A percentile compares a stretch with the other conserved stretches of the same genome.
phyloP scores from a whole-genome alignment of 2,329 filamentous ascomycete species.

The Trichoderma sp. region DNA sequence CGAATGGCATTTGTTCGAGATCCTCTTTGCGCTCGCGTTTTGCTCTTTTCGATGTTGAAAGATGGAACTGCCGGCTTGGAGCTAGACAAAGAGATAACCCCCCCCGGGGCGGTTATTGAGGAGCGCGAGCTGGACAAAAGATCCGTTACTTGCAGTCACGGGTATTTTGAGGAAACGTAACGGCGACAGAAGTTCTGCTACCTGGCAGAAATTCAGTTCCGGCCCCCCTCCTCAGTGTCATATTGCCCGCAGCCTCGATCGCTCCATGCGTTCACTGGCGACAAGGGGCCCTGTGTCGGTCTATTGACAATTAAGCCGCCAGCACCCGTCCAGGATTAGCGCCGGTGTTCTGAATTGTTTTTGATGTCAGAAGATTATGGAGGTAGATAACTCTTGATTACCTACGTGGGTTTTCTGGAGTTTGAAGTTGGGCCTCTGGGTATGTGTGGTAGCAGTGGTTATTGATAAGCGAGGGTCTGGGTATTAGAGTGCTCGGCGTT shows the following conservation, averaged over 20 bases:
- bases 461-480: background rate
- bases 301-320: background rate
- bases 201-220: background rate
- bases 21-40: background rate
- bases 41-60: background rate
- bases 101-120: background rate
- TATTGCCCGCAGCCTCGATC: constrained; percentile 15
- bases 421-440: background rate
- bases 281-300: background rate
- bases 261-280: background rate
- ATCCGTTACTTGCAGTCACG: background rate
- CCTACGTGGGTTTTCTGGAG: background rate
- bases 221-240: background rate
- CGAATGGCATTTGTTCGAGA: background rate
- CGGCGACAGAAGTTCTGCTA: background rate
- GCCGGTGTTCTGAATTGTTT: background rate
- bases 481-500: background rate
- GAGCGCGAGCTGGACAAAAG: background rate
- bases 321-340: background rate
- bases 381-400: background rate
- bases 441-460: background rate
- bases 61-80: background rate
- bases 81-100: background rate
- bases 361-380: background rate
- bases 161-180: background rate